A percentile compares a stretch with the other conserved stretches of the same genome.
Evolutionary conservation across 306 rosid species (phyloP).

Genomic region (Pyrus bretschneideri): DNA sequence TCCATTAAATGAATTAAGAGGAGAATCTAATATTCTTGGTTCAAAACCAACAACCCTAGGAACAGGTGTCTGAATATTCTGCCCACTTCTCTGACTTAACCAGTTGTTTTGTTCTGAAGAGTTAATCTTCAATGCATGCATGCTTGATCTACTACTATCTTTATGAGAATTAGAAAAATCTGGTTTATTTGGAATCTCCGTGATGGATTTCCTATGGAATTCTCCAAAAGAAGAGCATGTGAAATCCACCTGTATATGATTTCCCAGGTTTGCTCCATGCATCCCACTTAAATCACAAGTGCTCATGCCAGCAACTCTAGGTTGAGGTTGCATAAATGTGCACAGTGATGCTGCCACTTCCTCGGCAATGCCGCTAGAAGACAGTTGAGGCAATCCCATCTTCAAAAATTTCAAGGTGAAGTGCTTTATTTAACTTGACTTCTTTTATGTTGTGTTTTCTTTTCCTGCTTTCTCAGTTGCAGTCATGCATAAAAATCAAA

Average conservation of each 20-base stretch:
- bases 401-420: slow-evolving; percentile 18
- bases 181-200: slow-evolving; percentile 37
- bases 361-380: slow-evolving; percentile 49
- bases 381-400: slow-evolving; percentile 66
- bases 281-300: slow-evolving; percentile 47
- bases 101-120: slow-evolving; percentile 31
- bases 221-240: slow-evolving; percentile 27
- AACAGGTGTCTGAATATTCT: slow-evolving; percentile 34
- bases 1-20: slow-evolving; percentile 26
- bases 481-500: slow-evolving; percentile 15
- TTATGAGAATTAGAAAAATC: slow-evolving; percentile 19
- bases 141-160: slow-evolving; percentile 31
- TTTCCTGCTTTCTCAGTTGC: background rate
- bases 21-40: slow-evolving; percentile 31
- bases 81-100: slow-evolving; percentile 30
- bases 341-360: slow-evolving; percentile 50
- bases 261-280: slow-evolving; percentile 37
- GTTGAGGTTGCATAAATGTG: slow-evolving; percentile 41
- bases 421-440: slow-evolving; percentile 9
- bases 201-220: slow-evolving; percentile 27
- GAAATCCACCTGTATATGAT: slow-evolving; percentile 31
- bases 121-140: slow-evolving; percentile 35
- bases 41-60: slow-evolving; percentile 62
- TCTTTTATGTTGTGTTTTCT: background rate
- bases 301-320: slow-evolving; percentile 32